Evolutionary conservation across 2,329 filamentous ascomycete genomes (phyloP).

Genomic region (Cladophialophora immunda): DNA sequence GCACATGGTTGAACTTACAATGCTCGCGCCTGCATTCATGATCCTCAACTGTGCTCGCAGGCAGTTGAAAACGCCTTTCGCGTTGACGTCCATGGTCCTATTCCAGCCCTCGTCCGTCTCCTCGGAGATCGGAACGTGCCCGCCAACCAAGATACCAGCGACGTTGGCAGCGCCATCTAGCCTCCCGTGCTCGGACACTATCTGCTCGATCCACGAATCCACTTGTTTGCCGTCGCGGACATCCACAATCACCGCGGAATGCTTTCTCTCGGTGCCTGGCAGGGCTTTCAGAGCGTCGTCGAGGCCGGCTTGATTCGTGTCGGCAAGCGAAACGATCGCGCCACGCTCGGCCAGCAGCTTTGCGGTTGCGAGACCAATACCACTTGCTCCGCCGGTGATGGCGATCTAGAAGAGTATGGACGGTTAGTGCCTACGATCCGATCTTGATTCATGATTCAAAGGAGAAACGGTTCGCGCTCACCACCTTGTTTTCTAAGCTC

Average conservation of each 20-base stretch:
- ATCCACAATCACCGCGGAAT: constrained; percentile 24
- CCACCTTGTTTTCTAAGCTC: too few relatives aligned
- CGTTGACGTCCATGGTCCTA: constrained; percentile 54
- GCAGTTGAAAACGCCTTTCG: constrained; percentile 60
- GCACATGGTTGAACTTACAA: constrained; percentile 10
- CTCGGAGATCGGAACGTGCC: constrained; percentile 42
- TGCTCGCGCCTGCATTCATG: constrained; percentile 43
- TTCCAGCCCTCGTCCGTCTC: constrained; percentile 54
- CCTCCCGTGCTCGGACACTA: constrained; percentile 18
- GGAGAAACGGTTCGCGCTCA: too few relatives aligned
- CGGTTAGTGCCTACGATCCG: too few relatives aligned
- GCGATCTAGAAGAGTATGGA: too few relatives aligned
- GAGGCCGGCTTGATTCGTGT: constrained; percentile 53
- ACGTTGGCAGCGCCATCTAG: constrained; percentile 30
- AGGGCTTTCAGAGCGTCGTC: constrained; percentile 40
- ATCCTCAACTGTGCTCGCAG: constrained; percentile 58
- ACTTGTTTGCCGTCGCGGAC: constrained; percentile 23
- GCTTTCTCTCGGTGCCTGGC: constrained; percentile 16
- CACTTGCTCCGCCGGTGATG: constrained; percentile 46
- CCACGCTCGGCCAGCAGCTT: constrained; percentile 55
- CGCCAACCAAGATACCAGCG: constrained; percentile 38
- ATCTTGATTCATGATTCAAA: too few relatives aligned
- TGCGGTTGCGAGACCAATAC: constrained; percentile 61
- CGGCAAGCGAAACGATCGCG: constrained; percentile 58
- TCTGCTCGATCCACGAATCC: constrained; percentile 26